Conservation (phyloP, 148 eudicot genomes). For the Heliamphora exappendiculata region DNA sequence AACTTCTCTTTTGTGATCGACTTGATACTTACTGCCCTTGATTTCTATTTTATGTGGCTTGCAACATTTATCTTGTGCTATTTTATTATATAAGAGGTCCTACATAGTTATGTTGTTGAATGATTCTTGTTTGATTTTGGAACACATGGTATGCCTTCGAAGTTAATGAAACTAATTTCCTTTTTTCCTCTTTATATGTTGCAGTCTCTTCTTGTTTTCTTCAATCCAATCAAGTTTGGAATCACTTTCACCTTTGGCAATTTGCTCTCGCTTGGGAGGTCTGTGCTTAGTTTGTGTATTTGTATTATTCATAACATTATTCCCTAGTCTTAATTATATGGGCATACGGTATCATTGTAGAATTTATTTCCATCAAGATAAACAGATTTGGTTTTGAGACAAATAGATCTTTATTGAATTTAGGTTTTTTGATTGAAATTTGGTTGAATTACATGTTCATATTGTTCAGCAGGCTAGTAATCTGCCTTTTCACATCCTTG, state of each 20-base stretch:
- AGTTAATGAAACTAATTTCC: constrained; percentile 22
- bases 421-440: not conserved
- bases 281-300: constrained; percentile 18
- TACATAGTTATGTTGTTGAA: constrained; percentile 3
- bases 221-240: constrained; percentile 92
- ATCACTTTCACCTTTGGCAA: constrained; percentile 87
- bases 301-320: not conserved
- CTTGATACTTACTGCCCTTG: not conserved
- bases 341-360: not conserved
- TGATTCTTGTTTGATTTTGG: not conserved
- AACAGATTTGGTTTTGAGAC: not conserved
- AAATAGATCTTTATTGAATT: not conserved
- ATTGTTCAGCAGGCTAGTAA: not conserved
- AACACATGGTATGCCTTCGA: not conserved
- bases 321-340: not conserved
- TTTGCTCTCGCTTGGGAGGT: constrained; percentile 96
- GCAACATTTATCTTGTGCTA: not conserved
- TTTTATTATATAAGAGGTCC: not conserved
- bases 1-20: not conserved
- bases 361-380: not conserved
- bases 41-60: not conserved
- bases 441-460: not conserved
- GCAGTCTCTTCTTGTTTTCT: constrained; percentile 91
- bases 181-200: constrained; percentile 15
- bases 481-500: constrained; percentile 1